These are phyloP conservation scores for Nicotiana otophora DNA, from an alignment of 257 asterid genomes.

Conservation along the genomic window DNA sequence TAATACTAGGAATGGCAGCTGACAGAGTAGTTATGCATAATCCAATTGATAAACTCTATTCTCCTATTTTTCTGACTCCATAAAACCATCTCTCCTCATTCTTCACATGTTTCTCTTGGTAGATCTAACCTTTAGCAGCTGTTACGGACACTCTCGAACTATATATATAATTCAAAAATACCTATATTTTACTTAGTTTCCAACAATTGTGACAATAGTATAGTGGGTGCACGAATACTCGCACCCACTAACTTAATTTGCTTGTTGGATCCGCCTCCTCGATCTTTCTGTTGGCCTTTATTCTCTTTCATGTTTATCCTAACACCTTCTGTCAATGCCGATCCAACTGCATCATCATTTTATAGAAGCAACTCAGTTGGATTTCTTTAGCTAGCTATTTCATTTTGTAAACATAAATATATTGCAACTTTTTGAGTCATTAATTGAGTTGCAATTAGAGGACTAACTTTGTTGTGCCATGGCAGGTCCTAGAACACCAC, in stretches of 20 bases:
- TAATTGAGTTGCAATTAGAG: too few relatives aligned
- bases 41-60: background rate
- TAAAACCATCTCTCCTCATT: background rate
- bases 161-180: background rate
- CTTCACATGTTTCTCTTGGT: background rate
- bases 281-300: too few relatives aligned
- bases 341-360: background rate
- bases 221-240: background rate
- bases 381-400: background rate
- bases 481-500: conserved; percentile 7
- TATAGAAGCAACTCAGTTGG: background rate
- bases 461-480: background rate
- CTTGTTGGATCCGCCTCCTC: background rate
- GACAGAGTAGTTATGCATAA: background rate
- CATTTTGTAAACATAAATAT: background rate
- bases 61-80: background rate
- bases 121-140: background rate
- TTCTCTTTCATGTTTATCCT: background rate
- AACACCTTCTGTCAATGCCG: background rate
- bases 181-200: background rate
- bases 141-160: background rate
- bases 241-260: background rate
- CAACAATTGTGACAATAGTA: background rate
- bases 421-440: too few relatives aligned
- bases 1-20: background rate